Percentiles rank a stretch among this genome's conserved stretches.
Conservation (phyloP, 2,329 filamentous ascomycete species). For the Chrysoporthe deuterocubensis region DNA sequence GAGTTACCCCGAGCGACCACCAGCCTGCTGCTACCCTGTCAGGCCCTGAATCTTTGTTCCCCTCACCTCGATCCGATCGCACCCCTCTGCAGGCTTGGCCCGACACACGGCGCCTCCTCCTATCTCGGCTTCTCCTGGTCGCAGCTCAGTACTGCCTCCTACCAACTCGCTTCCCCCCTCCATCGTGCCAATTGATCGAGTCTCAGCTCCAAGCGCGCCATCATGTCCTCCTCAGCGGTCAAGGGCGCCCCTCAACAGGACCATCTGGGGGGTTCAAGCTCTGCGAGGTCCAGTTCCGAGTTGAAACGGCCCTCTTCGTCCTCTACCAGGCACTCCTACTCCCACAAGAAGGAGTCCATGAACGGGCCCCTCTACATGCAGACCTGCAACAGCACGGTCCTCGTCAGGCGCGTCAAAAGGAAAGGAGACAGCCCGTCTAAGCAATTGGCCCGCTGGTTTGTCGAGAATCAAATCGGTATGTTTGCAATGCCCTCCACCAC, state of each 20-base stretch:
- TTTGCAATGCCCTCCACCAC: conserved; percentile 25
- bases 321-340: conserved; percentile 36
- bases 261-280: conserved; percentile 14
- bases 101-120: conserved; percentile 11
- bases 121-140: conserved; percentile 1
- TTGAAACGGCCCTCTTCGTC: conserved; percentile 14
- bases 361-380: conserved; percentile 64
- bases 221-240: conserved; percentile 24
- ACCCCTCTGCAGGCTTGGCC: conserved; percentile 12
- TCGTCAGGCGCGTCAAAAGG: conserved; percentile 61
- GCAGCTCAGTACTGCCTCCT: conserved; percentile 16
- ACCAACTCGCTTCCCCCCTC: not conserved
- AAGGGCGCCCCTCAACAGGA: conserved; percentile 23
- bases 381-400: conserved; percentile 55
- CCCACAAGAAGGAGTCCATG: conserved; percentile 48
- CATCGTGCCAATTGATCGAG: conserved; percentile 12
- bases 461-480: conserved; percentile 81
- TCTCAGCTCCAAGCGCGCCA: conserved; percentile 9
- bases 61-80: conserved; percentile 9
- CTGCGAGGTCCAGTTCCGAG: conserved; percentile 24
- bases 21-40: not conserved
- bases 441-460: conserved; percentile 69
- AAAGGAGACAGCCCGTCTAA: conserved; percentile 66
- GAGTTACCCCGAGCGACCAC: not conserved
- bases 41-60: not conserved